Evolutionary conservation across 495 filamentous ascomycete species (phyloP).

Genomic region (Lasiosphaeria ovina): DNA sequence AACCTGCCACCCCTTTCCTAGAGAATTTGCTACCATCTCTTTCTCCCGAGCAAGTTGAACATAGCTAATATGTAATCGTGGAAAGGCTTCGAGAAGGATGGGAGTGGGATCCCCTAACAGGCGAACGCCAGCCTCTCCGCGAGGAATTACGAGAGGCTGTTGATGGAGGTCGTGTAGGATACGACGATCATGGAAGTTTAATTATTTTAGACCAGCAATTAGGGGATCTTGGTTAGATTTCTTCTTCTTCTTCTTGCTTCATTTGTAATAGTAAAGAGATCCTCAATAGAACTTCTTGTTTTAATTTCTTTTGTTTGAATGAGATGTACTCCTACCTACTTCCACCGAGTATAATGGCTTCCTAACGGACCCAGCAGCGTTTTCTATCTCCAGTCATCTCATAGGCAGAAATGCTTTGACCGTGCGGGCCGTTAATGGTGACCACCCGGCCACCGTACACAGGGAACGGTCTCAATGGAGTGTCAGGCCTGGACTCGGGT

Average conservation of each 20-base stretch:
- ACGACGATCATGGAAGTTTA: conserved; percentile 56
- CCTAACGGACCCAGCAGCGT: too few species aligned
- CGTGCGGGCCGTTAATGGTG: conserved; percentile 17
- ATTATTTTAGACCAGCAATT: conserved; percentile 29
- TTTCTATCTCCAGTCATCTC: background rate
- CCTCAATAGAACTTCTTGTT: background rate
- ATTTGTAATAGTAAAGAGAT: background rate
- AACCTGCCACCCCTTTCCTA: background rate
- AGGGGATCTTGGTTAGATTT: background rate
- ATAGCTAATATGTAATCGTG: conserved; percentile 14
- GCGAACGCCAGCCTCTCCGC: conserved; percentile 56
- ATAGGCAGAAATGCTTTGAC: conserved; percentile 1
- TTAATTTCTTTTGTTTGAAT: too few species aligned
- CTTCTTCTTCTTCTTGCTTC: background rate
- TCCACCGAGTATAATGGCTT: too few species aligned
- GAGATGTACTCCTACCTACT: too few species aligned
- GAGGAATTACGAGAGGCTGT: conserved; percentile 59
- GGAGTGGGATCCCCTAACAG: conserved; percentile 74
- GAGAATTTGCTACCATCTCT: background rate
- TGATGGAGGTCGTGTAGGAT: conserved; percentile 56
- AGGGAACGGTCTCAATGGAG: conserved; percentile 1
- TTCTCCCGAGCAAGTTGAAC: background rate
- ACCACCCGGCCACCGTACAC: conserved; percentile 3
- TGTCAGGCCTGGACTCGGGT: background rate
- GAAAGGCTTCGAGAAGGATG: conserved; percentile 61